Percentiles rank a stretch among this genome's conserved stretches.
phyloP scores from a whole-genome alignment of 2,329 filamentous ascomycete genomes.

The Nothophoma quercina region DNA sequence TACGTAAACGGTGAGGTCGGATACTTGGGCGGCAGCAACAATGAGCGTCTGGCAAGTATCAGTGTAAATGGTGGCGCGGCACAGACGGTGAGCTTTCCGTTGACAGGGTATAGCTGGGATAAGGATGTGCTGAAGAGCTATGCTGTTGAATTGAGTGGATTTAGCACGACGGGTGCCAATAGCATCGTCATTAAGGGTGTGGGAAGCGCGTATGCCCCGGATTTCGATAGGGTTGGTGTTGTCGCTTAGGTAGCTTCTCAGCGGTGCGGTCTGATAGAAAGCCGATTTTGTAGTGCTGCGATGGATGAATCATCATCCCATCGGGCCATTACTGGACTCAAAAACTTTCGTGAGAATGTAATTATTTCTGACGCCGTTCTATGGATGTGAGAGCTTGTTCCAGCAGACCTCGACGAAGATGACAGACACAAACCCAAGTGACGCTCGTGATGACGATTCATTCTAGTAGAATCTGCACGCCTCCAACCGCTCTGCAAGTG shows the following conservation, averaged over 20 bases:
- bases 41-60: conserved; percentile 26
- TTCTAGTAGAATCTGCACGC: too few relatives aligned
- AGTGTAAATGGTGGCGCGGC: conserved; percentile 30
- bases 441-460: too few relatives aligned
- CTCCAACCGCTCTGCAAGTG: too few relatives aligned
- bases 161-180: conserved; percentile 26
- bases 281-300: too few relatives aligned
- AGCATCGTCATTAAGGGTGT: conserved; percentile 24
- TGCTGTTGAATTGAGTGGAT: conserved; percentile 25
- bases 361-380: too few relatives aligned
- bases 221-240: conserved; percentile 27
- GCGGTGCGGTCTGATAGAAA: too few relatives aligned
- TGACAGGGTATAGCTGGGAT: conserved; percentile 29
- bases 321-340: too few relatives aligned
- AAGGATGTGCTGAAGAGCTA: conserved; percentile 24
- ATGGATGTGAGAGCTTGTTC: too few relatives aligned
- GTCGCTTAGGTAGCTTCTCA: conserved; percentile 18
- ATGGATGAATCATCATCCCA: too few relatives aligned
- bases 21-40: conserved; percentile 25
- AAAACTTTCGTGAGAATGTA: too few relatives aligned
- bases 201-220: conserved; percentile 19
- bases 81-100: conserved; percentile 28
- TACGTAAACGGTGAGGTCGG: conserved; percentile 30
- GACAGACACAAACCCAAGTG: too few relatives aligned
- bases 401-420: too few relatives aligned